Evolutionary conservation across 2,329 filamentous ascomycete genomes (phyloP).

Genomic region (Aquanectria penicillioides): DNA sequence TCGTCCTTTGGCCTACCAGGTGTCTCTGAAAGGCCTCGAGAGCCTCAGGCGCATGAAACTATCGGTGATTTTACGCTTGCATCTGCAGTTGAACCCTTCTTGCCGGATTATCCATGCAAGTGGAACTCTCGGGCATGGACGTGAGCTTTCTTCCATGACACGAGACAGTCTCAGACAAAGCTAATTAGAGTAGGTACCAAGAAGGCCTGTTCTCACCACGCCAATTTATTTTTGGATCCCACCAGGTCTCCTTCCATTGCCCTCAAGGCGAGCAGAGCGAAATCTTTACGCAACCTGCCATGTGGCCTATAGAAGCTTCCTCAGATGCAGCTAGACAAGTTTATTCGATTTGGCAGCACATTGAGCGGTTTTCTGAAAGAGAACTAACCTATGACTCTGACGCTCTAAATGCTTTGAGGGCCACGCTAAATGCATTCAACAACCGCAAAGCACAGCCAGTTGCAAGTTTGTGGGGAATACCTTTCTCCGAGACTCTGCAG

Average conservation of each 20-base stretch:
- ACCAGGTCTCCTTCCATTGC: slow-evolving; percentile 4
- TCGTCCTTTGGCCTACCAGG: slow-evolving; percentile 12
- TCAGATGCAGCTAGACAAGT: not conserved
- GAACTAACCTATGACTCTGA: not conserved
- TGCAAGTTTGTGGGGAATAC: not conserved
- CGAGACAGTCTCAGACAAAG: not conserved
- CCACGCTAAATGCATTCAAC: not conserved
- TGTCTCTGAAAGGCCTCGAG: not conserved
- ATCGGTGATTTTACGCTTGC: not conserved
- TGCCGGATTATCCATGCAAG: not conserved
- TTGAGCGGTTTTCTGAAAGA: not conserved
- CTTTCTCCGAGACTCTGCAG: not conserved
- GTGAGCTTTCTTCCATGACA: not conserved
- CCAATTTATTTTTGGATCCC: not conserved
- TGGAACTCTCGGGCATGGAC: slow-evolving; percentile 6
- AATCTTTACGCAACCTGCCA: not conserved
- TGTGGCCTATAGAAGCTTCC: not conserved
- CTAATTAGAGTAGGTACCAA: not conserved
- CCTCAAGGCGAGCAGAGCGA: not conserved
- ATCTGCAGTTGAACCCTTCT: not conserved
- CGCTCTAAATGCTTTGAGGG: not conserved
- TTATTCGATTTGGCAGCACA: slow-evolving; percentile 2
- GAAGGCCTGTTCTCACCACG: slow-evolving; percentile 1
- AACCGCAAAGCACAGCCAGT: too few species aligned
- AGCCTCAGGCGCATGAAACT: not conserved